Evolutionary conservation across 2,329 filamentous ascomycete species (phyloP).

Genomic region (Aspergillus tubingensis): DNA sequence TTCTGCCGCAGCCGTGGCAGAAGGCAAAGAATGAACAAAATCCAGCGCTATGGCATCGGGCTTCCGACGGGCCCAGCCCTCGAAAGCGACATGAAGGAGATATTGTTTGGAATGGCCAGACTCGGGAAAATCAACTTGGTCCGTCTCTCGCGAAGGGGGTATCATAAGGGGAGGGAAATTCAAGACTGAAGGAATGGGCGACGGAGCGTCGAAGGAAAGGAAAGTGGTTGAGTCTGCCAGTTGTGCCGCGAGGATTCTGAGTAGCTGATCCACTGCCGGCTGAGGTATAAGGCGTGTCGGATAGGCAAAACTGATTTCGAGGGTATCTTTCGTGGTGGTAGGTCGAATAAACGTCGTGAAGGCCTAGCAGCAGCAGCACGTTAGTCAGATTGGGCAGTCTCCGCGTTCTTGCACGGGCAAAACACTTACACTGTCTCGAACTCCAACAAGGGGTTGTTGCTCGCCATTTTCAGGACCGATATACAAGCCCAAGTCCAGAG

Average conservation of each 20-base stretch:
- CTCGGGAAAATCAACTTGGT: constrained; percentile 8
- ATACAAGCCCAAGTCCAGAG: constrained; percentile 19
- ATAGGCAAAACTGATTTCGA: constrained; percentile 23
- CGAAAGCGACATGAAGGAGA: constrained; percentile 31
- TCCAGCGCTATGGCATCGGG: constrained; percentile 30
- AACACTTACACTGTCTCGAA: constrained; percentile 18
- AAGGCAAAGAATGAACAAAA: constrained; percentile 29
- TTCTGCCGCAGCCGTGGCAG: constrained; percentile 16
- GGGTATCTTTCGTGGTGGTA: background rate
- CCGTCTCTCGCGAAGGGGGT: constrained; percentile 20
- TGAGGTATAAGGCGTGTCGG: constrained; percentile 22
- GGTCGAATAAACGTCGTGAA: constrained; percentile 20
- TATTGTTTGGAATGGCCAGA: constrained; percentile 6
- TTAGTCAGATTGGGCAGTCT: constrained; percentile 11
- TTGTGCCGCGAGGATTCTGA: constrained; percentile 19
- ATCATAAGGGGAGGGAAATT: constrained; percentile 30
- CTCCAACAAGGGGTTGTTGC: constrained; percentile 1
- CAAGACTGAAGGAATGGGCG: constrained; percentile 25
- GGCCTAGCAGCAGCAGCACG: constrained; percentile 8
- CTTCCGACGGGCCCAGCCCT: constrained; percentile 26
- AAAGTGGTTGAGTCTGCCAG: constrained; percentile 18
- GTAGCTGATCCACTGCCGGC: constrained; percentile 23
- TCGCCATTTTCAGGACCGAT: constrained; percentile 21
- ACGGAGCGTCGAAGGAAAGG: constrained; percentile 1
- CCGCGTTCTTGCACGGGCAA: background rate